Conservation (phyloP, 139 green algal species). For the Closterium sp. region DNA sequence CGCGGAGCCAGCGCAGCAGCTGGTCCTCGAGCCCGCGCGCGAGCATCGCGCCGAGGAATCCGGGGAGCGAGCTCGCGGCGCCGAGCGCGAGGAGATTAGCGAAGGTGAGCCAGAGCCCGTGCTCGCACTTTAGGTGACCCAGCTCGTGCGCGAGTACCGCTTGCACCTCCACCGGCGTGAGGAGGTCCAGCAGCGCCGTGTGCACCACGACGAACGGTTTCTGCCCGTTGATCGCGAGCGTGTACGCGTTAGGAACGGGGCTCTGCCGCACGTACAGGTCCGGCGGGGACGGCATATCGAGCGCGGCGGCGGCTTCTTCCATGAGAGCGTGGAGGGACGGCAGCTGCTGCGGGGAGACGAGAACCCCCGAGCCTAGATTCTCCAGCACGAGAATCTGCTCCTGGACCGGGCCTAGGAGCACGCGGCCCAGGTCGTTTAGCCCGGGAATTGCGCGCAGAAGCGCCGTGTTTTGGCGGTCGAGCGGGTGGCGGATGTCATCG, state of each 20-base stretch:
- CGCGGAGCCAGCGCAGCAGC: slow-evolving; percentile 61
- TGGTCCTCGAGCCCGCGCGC: slow-evolving; percentile 48
- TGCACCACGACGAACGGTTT: slow-evolving; percentile 94
- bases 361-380: slow-evolving; percentile 85
- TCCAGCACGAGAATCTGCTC: slow-evolving; percentile 90
- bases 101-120: slow-evolving; percentile 91
- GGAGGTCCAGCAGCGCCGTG: slow-evolving; percentile 89
- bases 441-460: slow-evolving; percentile 80
- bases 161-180: slow-evolving; percentile 82
- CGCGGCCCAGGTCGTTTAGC: slow-evolving; percentile 74
- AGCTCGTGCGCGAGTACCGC: slow-evolving; percentile 67
- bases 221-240: slow-evolving; percentile 82
- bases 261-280: slow-evolving; percentile 66
- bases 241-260: slow-evolving; percentile 91
- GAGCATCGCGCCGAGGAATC: slow-evolving; percentile 34
- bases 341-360: slow-evolving; percentile 68
- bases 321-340: slow-evolving; percentile 27
- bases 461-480: slow-evolving; percentile 90
- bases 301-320: slow-evolving; percentile 34
- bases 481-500: slow-evolving; percentile 75
- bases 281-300: slow-evolving; percentile 43
- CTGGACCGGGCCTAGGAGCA: slow-evolving; percentile 68
- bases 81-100: slow-evolving; percentile 85
- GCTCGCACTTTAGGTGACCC: slow-evolving; percentile 86
- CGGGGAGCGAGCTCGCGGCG: slow-evolving; percentile 58